Evolutionary conservation across 345 rosid species (phyloP).

Genomic region (Rhizophora mangle): DNA sequence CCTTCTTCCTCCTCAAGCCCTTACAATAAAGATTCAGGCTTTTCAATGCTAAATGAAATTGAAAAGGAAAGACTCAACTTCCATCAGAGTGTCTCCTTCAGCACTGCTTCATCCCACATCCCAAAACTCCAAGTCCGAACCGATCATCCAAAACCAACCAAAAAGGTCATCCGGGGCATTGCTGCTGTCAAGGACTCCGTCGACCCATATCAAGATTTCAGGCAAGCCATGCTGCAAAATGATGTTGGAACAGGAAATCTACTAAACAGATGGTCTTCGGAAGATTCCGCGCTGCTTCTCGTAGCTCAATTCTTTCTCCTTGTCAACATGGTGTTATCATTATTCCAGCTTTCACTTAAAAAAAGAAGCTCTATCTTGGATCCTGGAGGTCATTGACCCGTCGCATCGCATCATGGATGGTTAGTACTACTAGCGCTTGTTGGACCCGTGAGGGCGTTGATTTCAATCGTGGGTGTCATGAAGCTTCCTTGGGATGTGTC

Average conservation of each 20-base stretch:
- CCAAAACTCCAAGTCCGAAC: slow-evolving; percentile 21
- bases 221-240: slow-evolving; percentile 50
- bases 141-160: slow-evolving; percentile 1
- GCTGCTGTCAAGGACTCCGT: slow-evolving; percentile 49
- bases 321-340: slow-evolving; percentile 39
- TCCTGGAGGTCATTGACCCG: background rate
- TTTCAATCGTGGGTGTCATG: background rate
- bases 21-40: background rate
- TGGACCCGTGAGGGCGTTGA: background rate
- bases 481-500: no score
- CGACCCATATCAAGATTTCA: slow-evolving; percentile 49
- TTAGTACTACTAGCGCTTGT: background rate
- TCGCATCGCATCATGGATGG: background rate
- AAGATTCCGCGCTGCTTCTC: slow-evolving; percentile 52
- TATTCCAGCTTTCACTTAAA: slow-evolving; percentile 34
- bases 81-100: slow-evolving; percentile 24
- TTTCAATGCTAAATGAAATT: background rate
- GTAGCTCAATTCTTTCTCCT: slow-evolving; percentile 44
- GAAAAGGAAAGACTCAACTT: slow-evolving; percentile 5
- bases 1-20: background rate
- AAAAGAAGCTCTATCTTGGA: background rate
- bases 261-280: slow-evolving; percentile 34
- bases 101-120: slow-evolving; percentile 11
- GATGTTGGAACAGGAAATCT: slow-evolving; percentile 48
- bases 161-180: slow-evolving; percentile 34